Evolutionary conservation across 768 basidiomycete species (phyloP).

Genomic region (Exidia glandulosa): DNA sequence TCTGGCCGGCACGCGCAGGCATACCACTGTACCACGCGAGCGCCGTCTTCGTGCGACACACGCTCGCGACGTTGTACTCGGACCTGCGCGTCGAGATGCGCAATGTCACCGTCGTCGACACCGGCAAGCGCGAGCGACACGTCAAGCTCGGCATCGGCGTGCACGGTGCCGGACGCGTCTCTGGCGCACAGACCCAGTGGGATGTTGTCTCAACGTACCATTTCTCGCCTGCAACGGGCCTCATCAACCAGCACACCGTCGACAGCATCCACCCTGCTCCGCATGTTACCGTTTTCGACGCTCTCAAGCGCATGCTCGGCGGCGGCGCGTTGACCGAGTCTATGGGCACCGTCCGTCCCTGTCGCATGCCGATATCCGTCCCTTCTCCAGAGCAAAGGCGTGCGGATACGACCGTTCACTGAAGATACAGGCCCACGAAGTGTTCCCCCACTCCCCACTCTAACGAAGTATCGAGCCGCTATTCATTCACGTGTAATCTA

Average conservation of each 20-base stretch:
- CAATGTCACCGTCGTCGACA: conserved; percentile 27
- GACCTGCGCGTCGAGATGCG: conserved; percentile 47
- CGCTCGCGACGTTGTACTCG: conserved; percentile 64
- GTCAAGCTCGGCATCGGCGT: conserved; percentile 45
- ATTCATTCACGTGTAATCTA: no score
- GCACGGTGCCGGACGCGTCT: conserved; percentile 50
- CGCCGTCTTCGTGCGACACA: conserved; percentile 57
- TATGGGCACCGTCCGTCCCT: background rate
- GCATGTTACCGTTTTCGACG: conserved; percentile 57
- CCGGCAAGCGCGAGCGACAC: conserved; percentile 42
- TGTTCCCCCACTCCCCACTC: no score
- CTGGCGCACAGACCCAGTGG: conserved; percentile 55
- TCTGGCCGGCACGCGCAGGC: conserved; percentile 58
- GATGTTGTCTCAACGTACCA: conserved; percentile 66
- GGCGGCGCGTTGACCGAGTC: background rate
- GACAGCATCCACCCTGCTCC: conserved; percentile 74
- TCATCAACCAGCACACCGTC: conserved; percentile 52
- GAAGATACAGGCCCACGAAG: no score
- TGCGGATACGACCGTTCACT: no score
- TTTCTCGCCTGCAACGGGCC: conserved; percentile 57
- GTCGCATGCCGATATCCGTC: background rate
- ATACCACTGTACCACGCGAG: conserved; percentile 61
- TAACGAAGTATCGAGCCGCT: no score
- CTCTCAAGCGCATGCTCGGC: conserved; percentile 21
- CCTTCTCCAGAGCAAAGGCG: no score